phyloP scores from a whole-genome alignment of 192 early-diverging fungal genomes.

The Umbelopsis isabellina region DNA sequence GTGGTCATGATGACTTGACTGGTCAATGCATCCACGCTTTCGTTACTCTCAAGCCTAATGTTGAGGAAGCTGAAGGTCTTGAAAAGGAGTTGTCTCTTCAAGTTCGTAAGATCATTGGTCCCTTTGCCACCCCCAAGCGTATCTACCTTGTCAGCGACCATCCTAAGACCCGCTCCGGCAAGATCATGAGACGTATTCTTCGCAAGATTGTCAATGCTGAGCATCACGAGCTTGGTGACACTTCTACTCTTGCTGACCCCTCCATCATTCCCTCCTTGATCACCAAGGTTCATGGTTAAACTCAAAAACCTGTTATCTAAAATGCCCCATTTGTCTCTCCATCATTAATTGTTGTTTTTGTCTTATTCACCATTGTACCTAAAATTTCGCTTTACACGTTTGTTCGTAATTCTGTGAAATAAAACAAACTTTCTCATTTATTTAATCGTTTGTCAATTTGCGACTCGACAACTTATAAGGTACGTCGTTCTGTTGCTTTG shows the following conservation, averaged over 20 bases:
- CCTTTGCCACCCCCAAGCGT: slow-evolving; percentile 90
- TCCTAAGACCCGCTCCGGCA: slow-evolving; percentile 95
- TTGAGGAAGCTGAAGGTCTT: slow-evolving; percentile 49
- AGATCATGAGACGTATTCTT: slow-evolving; percentile 96
- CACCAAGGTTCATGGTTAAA: slow-evolving; percentile 21
- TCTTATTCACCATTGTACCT: too few species aligned
- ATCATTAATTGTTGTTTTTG: too few species aligned
- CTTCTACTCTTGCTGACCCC: slow-evolving; percentile 87
- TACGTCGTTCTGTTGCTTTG: too few species aligned
- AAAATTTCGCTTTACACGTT: too few species aligned
- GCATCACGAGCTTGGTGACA: slow-evolving; percentile 83
- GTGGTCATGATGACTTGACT: slow-evolving; percentile 85
- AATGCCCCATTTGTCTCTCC: too few species aligned
- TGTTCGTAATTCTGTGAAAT: too few species aligned
- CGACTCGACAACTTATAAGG: too few species aligned
- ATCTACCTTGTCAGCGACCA: slow-evolving; percentile 87
- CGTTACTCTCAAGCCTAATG: slow-evolving; percentile 75
- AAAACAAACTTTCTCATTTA: too few species aligned
- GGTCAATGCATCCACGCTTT: slow-evolving; percentile 92
- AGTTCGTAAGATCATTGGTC: slow-evolving; percentile 89
- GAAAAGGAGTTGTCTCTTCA: slow-evolving; percentile 71
- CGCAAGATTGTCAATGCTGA: slow-evolving; percentile 92
- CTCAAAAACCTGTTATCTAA: neutral
- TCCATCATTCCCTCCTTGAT: slow-evolving; percentile 24
- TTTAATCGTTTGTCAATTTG: too few species aligned